Evolutionary conservation across 331 rosid genomes (phyloP), one percentile per base, ranked within the genome.

Genomic region (Quercus tomentella): DNA sequence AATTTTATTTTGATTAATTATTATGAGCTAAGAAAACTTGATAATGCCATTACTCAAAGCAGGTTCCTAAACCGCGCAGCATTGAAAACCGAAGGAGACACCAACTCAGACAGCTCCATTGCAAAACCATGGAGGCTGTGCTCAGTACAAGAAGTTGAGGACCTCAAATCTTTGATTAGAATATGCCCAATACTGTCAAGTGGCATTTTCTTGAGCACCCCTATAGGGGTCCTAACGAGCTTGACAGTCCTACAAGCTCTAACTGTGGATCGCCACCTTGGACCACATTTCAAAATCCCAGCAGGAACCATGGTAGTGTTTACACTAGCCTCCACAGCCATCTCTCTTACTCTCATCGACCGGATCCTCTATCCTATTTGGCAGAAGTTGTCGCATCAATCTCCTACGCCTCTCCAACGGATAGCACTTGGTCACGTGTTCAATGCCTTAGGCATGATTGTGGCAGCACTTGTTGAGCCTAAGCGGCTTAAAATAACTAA

Each of bases 381-480:
- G 86, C 61, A 81, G 2, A 89, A 75, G 72, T n/a, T 88, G 22
- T 79, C 69, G 3, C 69, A 88, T 11, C 43, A 28, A 60, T 25
- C 72, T 4, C 89, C 81, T 0, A 79, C 76, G 0, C 84, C 92
- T 2, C 92, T 93, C 79, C 93, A 83, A 30, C 78, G 82, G 75
- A 74, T 91, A 5, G 94, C 92, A 26, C 51, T 83, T 5, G 94
- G 96, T 41, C 94, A 91, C 37, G 69, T 85, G 26, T 54, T 91
- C 20, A 91, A 65, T 74, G 35, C 80, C 15, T 35, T 88, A 0
- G 16, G 74, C 6, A 82, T 91, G 90, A 71, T 26, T 3, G 82
- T 81, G 12, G 82, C 97, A 11, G 96, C 96, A 6, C 41, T 91
- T 7, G 88, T 93, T 70, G 94, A 93, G 79, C 77, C 90, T 7